These are phyloP conservation scores for Phaeosphaeria sp. DNA, from an alignment of 2,329 filamentous ascomycete species.

Conservation along the genomic window DNA sequence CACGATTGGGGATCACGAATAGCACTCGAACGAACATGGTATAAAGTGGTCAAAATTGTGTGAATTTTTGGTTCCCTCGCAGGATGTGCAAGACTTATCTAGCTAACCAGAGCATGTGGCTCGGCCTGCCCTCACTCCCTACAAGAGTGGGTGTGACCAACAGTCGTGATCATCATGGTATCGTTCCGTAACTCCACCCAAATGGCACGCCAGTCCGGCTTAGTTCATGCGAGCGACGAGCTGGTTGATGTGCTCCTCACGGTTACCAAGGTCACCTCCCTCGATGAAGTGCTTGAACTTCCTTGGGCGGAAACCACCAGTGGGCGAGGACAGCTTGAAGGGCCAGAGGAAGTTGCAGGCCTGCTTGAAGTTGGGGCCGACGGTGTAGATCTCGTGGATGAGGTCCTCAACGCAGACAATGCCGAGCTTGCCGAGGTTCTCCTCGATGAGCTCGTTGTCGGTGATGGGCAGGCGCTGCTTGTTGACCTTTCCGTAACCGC, in stretches of 20 bases:
- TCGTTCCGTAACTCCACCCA: constrained; percentile 40
- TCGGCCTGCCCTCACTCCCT: constrained; percentile 36
- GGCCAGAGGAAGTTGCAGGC: constrained; percentile 99
- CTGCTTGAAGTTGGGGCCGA: constrained; percentile 99
- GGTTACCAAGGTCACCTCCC: constrained; percentile 98
- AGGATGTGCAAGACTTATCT: constrained; percentile 32
- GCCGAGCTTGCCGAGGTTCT: constrained; percentile 87
- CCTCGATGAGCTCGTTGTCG: constrained; percentile 97
- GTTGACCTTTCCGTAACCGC: constrained; percentile 98
- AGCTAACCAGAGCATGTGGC: constrained; percentile 40
- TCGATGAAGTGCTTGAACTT: constrained; percentile 99
- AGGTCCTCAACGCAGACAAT: constrained; percentile 99
- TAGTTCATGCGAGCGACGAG: constrained; percentile 99
- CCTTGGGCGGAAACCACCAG: constrained; percentile 90
- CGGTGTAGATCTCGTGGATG: constrained; percentile 97
- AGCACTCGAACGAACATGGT: too few species aligned
- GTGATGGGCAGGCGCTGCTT: constrained; percentile 97
- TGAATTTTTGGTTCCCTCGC: constrained; percentile 28
- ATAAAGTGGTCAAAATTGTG: not conserved
- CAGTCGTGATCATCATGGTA: constrained; percentile 34
- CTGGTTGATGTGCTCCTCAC: constrained; percentile 96
- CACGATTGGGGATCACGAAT: too few species aligned
- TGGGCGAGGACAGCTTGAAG: constrained; percentile 99
- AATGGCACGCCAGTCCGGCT: constrained; percentile 28
- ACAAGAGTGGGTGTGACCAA: constrained; percentile 24